Percentiles rank a stretch among this genome's conserved stretches.
phyloP scores from a whole-genome alignment of 75 land plant species.

The Azolla pinnata region DNA sequence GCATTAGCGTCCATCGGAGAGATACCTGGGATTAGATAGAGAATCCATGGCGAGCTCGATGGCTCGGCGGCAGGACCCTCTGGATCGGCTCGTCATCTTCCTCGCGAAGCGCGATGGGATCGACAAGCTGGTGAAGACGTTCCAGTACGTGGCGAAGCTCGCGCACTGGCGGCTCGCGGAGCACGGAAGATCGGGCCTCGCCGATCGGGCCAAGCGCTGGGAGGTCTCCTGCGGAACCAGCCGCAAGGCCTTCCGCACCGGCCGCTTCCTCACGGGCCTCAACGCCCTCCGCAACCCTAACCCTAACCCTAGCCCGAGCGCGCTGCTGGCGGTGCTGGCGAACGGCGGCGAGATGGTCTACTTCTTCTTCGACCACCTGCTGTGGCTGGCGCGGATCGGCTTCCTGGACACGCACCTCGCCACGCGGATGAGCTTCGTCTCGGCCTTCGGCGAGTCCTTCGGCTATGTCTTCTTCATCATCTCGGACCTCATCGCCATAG shows the following conservation, averaged over 20 bases:
- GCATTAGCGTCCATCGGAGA: too few relatives aligned
- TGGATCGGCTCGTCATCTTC: constrained; percentile 83
- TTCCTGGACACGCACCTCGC: constrained; percentile 63
- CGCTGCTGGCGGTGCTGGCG: constrained; percentile 54
- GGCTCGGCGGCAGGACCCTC: constrained; percentile 48
- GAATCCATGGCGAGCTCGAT: background rate
- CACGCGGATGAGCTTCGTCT: constrained; percentile 55
- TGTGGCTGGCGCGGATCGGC: constrained; percentile 76
- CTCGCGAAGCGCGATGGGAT: constrained; percentile 96
- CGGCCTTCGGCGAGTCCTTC: constrained; percentile 82
- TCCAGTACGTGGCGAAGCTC: constrained; percentile 88
- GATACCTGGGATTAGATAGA: too few relatives aligned
- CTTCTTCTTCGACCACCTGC: constrained; percentile 93
- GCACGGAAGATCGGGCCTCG: constrained; percentile 29
- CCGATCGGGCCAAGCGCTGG: constrained; percentile 60
- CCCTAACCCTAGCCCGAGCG: constrained; percentile 32
- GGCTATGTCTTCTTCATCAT: constrained; percentile 76
- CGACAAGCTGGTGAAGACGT: constrained; percentile 98
- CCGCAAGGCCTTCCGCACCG: constrained; percentile 85
- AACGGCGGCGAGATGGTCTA: constrained; percentile 94
- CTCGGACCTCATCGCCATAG: constrained; percentile 46
- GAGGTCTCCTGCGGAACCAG: constrained; percentile 80
- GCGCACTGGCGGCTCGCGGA: constrained; percentile 50
- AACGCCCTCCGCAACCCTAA: constrained; percentile 54
- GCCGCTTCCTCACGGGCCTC: constrained; percentile 86